phyloP scores from a whole-genome alignment of 2,329 filamentous ascomycete species.

The Coniochaeta ligniaria region DNA sequence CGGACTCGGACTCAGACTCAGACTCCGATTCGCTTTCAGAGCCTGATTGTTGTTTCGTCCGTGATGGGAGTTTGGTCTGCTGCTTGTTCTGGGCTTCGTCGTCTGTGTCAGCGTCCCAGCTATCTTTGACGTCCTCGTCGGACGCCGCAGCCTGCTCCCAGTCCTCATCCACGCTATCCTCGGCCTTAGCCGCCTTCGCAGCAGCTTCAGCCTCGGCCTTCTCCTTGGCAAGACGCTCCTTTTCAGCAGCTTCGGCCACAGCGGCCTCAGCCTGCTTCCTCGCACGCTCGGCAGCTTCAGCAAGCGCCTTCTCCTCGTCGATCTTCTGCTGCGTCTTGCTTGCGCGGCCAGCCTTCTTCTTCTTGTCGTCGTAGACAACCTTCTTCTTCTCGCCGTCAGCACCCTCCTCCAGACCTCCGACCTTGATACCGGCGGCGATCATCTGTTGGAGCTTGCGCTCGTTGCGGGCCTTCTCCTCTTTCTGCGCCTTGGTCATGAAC shows the following conservation, averaged over 20 bases:
- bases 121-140: constrained; percentile 78
- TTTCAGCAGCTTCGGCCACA: constrained; percentile 54
- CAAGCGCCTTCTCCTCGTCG: constrained; percentile 72
- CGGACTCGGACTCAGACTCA: constrained; percentile 50
- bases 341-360: constrained; percentile 61
- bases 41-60: constrained; percentile 23
- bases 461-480: constrained; percentile 71
- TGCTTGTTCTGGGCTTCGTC: constrained; percentile 50
- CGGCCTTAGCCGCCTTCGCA: constrained; percentile 47
- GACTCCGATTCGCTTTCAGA: constrained; percentile 16
- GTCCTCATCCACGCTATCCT: constrained; percentile 60
- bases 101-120: constrained; percentile 84
- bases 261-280: constrained; percentile 60
- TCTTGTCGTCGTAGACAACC: constrained; percentile 66
- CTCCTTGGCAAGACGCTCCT: constrained; percentile 45
- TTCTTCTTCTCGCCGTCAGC: constrained; percentile 60
- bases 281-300: constrained; percentile 70
- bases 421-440: constrained; percentile 68
- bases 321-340: constrained; percentile 50
- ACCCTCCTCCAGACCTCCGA: constrained; percentile 51
- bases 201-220: constrained; percentile 51
- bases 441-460: constrained; percentile 80
- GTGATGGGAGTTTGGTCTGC: constrained; percentile 18
- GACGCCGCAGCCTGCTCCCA: constrained; percentile 80
- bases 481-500: constrained; percentile 79